A percentile compares a stretch with the other conserved stretches of the same genome.
These are phyloP conservation scores for Leishmania turanica DNA, from an alignment of 208 protist species.

Conservation along the genomic window DNA sequence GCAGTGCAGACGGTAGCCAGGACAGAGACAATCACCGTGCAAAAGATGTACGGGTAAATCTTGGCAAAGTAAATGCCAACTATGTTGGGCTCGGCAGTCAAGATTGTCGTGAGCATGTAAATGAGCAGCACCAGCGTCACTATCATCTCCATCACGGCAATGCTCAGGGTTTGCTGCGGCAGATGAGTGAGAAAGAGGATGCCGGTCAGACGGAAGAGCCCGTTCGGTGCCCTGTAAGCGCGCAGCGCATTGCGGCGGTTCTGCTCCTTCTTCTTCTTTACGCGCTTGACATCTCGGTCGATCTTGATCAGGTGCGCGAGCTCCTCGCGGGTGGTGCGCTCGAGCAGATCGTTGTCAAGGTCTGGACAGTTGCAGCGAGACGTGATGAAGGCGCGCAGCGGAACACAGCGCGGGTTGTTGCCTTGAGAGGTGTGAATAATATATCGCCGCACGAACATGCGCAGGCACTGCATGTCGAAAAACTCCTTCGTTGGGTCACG, in stretches of 20 bases:
- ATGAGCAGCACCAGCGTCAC: conserved; percentile 30
- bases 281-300: conserved; percentile 55
- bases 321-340: conserved; percentile 60
- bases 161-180: conserved; percentile 63
- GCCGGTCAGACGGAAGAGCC: conserved; percentile 55
- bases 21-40: conserved; percentile 30
- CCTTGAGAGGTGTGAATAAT: conserved; percentile 76
- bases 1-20: conserved; percentile 36
- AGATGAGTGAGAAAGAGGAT: conserved; percentile 72
- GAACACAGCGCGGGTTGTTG: conserved; percentile 69
- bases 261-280: conserved; percentile 35
- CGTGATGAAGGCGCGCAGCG: conserved; percentile 67
- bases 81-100: conserved; percentile 10
- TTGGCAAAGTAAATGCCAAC: conserved; percentile 40
- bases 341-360: conserved; percentile 62
- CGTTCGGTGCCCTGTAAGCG: conserved; percentile 41
- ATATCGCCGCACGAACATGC: conserved; percentile 85
- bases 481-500: conserved; percentile 39
- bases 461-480: conserved; percentile 86
- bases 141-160: conserved; percentile 54
- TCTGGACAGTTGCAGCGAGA: conserved; percentile 57
- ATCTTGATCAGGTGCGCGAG: conserved; percentile 65
- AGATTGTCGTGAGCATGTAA: conserved; percentile 38
- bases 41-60: conserved; percentile 36
- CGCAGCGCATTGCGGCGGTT: conserved; percentile 35